Evolutionary conservation across 805 yeast genomes (phyloP).

Genomic region (Metschnikowia kofuensis): DNA sequence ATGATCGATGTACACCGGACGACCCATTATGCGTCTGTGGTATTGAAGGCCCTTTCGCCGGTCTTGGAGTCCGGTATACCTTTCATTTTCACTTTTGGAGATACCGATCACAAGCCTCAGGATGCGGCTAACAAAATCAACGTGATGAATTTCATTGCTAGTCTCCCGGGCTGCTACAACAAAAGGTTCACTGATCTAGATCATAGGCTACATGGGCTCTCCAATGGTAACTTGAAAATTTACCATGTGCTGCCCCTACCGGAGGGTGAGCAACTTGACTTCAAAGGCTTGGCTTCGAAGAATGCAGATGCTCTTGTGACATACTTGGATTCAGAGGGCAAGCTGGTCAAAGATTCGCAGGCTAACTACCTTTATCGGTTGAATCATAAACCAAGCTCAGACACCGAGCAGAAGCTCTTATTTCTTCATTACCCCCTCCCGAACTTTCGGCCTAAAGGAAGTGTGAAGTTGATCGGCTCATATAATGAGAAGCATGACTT

Average conservation of each 20-base stretch:
- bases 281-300: slow-evolving; percentile 5
- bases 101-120: slow-evolving; percentile 23
- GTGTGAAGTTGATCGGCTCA: slow-evolving; percentile 36
- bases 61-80: slow-evolving; percentile 29
- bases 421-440: slow-evolving; percentile 44
- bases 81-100: slow-evolving; percentile 40
- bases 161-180: slow-evolving; percentile 39
- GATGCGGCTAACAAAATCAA: slow-evolving; percentile 12
- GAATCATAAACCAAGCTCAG: slow-evolving; percentile 5
- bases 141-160: slow-evolving; percentile 27
- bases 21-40: slow-evolving; percentile 27
- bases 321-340: slow-evolving; percentile 32
- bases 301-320: slow-evolving; percentile 27
- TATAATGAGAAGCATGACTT: slow-evolving; percentile 38
- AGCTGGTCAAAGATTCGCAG: slow-evolving; percentile 30
- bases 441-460: slow-evolving; percentile 39
- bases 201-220: slow-evolving; percentile 29
- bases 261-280: slow-evolving; percentile 5
- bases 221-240: slow-evolving; percentile 35
- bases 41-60: slow-evolving; percentile 32
- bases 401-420: slow-evolving; percentile 26
- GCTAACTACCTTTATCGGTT: slow-evolving; percentile 32
- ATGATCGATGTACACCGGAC: slow-evolving; percentile 29
- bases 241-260: slow-evolving; percentile 8
- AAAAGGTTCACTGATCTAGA: slow-evolving; percentile 13